phyloP scores from a whole-genome alignment of 768 basidiomycete species.

The Tylopilus felleus region DNA sequence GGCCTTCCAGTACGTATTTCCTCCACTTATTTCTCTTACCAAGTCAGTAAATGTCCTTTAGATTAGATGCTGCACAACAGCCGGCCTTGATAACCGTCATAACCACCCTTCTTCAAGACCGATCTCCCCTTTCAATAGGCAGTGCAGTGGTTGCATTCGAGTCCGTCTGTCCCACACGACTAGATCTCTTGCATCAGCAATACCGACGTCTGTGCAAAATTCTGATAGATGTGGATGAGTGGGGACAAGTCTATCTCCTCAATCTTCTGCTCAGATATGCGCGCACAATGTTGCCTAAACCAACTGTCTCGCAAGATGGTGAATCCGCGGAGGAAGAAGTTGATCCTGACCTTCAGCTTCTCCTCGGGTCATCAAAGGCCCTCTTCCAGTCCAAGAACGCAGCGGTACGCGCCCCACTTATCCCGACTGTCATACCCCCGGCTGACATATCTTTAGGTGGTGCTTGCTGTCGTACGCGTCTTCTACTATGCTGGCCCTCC shows the following conservation, averaged over 20 bases:
- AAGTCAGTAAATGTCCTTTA: constrained; percentile 30
- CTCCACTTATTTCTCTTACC: constrained; percentile 6
- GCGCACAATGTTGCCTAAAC: constrained; percentile 75
- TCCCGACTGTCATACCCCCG: neutral
- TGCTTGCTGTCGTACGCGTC: constrained; percentile 68
- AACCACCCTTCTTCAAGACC: constrained; percentile 61
- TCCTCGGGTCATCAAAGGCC: constrained; percentile 69
- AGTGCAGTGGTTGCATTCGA: constrained; percentile 84
- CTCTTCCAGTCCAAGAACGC: constrained; percentile 85
- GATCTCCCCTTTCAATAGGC: constrained; percentile 85
- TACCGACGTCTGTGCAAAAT: constrained; percentile 80
- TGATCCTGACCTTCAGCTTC: constrained; percentile 74
- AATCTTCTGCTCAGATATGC: constrained; percentile 80
- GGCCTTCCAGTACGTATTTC: constrained; percentile 61
- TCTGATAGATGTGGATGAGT: constrained; percentile 92
- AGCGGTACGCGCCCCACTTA: constrained; percentile 51
- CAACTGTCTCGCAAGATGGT: constrained; percentile 36
- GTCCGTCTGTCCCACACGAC: constrained; percentile 78
- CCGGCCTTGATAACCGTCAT: constrained; percentile 68
- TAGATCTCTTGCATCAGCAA: constrained; percentile 86
- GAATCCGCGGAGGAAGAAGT: constrained; percentile 51
- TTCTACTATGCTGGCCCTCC: constrained; percentile 72
- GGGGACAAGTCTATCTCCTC: constrained; percentile 86
- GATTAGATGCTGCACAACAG: constrained; percentile 72
- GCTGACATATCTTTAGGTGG: constrained; percentile 50